These are phyloP conservation scores for Zygoascus tannicola DNA, from an alignment of 805 yeast genomes.

Conservation along the genomic window DNA sequence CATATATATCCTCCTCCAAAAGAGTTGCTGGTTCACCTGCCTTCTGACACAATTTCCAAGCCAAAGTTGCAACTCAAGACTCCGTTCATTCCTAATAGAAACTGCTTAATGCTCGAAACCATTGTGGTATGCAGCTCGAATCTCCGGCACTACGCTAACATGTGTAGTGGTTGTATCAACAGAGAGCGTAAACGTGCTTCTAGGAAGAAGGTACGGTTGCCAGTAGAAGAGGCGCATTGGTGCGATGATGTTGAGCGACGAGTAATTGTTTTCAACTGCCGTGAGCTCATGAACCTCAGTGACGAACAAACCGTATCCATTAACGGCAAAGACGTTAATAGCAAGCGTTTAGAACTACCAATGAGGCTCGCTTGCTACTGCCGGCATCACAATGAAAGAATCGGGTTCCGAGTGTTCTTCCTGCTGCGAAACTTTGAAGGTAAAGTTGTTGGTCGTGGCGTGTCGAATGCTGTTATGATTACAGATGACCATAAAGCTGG, in stretches of 20 bases:
- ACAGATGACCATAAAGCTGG: conserved; percentile 83
- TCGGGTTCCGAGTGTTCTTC: conserved; percentile 55
- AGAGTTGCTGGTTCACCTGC: conserved; percentile 64
- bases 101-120: conserved; percentile 49
- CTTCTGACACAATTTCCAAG: conserved; percentile 80
- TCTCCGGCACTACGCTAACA: conserved; percentile 47
- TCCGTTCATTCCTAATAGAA: conserved; percentile 20
- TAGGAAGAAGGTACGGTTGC: conserved; percentile 74
- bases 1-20: conserved; percentile 68
- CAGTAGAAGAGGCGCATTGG: conserved; percentile 71
- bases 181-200: conserved; percentile 92
- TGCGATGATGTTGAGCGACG: conserved; percentile 63
- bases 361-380: conserved; percentile 58
- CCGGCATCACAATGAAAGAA: conserved; percentile 85
- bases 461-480: conserved; percentile 72
- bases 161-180: conserved; percentile 81
- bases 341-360: conserved; percentile 38
- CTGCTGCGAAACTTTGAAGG: conserved; percentile 54
- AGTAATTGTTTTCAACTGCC: conserved; percentile 84
- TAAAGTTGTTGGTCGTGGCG: conserved; percentile 58
- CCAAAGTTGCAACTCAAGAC: conserved; percentile 62
- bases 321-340: conserved; percentile 19
- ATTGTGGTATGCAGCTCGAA: conserved; percentile 55
- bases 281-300: conserved; percentile 66
- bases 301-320: conserved; percentile 21